Base-by-base conservation (phyloP, 1,284 basidiomycete species). In the Omphalotus olearius region DNA sequence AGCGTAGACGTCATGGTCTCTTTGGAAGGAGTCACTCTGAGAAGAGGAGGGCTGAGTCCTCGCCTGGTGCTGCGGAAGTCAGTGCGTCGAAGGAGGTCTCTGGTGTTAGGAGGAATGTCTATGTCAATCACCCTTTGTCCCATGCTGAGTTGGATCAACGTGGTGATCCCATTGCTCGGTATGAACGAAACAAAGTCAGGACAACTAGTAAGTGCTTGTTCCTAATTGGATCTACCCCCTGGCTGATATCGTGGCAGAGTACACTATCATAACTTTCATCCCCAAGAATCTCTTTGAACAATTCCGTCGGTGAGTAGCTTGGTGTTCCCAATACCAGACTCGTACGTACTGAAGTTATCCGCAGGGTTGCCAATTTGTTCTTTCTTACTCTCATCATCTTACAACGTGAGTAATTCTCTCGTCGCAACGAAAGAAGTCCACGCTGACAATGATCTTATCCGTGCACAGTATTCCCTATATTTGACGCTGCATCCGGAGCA, bases 201-300 rank as follows among this genome's bases (percentile, higher is more conserved):
- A 98, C 95, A 41, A 90, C 88, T 59, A 96, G 89, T 91, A 67
- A 70, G 88, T 85, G 20, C 33, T 39, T 35, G 41, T 37, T 18
- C 53, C 47, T 49, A 26, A 46, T n/a, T 50, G 45, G 49, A 47
- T 25, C 18, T 51, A 39, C 35, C 38, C 42, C 41, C 50, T 18
- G 47, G 40, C 26, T 59, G 46, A 59, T 57, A 55, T 57, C 54
- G 49, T 47, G 33, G 18, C 65, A 89, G 91, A 97, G 69, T 98
- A 98, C 70, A 97, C 94, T 28, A 66, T 93, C 54, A 50, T 96
- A 57, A 92, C 93, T 3, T 98, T 98, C 66, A 63, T 98, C 43
- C 95, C 95, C n/a, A 93, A 91, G 76, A 96, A 96, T 65, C 69
- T 96, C 57, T 89, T 85, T 57, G 91, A 95, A 69, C 93, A 97